Base-by-base conservation (phyloP, 345 rosid species). In the Syzygium jambos region DNA sequence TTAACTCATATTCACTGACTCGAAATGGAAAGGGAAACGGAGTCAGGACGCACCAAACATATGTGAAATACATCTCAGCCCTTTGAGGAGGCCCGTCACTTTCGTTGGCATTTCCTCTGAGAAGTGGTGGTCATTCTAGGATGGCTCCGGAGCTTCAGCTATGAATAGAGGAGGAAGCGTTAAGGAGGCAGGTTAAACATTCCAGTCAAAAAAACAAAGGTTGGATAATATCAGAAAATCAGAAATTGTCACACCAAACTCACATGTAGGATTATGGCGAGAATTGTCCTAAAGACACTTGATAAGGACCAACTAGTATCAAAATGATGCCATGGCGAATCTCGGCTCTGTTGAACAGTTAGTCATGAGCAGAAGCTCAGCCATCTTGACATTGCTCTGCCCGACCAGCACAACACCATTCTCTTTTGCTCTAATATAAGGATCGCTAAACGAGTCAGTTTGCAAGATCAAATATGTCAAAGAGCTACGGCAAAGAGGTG, bases 51-150 rank as follows among this genome's bases (percentile, higher is more conserved):
- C 63, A 95, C 94, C 94, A 77, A 95, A 95, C 27, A 92, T 92
- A 22, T 92, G 95, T 23, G 92, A 83, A 25, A 95, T 88, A 88
- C 90, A 92, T 85, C 91, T 90, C 5, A 95, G 86, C 80, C 97
- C 95, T 91, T 89, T 94, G 4, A 93, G 52, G 84, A 95, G 87
- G 86, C 97, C 95, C 90, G 92, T 94, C 90, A 95, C 90, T 84
- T 87, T 90, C 5, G 29, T 17, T 16, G 2, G 43, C 84, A 46
- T 88, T 78, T 38, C 25, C 34, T 77, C 84, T 56, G 27, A 77
- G 85, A 43, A 23, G 73, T 4, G 0, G 34, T 6, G 34, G 19
- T 61, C 4, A 2, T n/a, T n/a, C 73, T 84, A 84, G 22, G 85
- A 51, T 6, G 85, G 85, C 52, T 51, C 55, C 22, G 13, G 30